These are phyloP conservation scores for Blastobotrys mokoenaii DNA, from an alignment of 805 yeast genomes.

Conservation along the genomic window DNA sequence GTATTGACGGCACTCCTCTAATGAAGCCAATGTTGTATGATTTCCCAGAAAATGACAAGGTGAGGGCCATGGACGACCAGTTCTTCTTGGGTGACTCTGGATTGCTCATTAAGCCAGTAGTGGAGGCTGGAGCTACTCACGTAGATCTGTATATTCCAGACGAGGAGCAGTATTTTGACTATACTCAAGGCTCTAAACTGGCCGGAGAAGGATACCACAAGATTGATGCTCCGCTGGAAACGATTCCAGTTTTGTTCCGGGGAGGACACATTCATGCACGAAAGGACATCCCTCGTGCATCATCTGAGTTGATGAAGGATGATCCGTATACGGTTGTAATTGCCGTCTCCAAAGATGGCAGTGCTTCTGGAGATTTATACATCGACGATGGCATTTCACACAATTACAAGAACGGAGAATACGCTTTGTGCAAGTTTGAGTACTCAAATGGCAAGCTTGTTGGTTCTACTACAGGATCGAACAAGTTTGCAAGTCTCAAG, in stretches of 20 bases:
- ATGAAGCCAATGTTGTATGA: constrained; percentile 31
- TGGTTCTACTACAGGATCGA: not conserved
- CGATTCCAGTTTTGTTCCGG: constrained; percentile 64
- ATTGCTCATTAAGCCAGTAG: constrained; percentile 75
- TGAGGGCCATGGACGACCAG: constrained; percentile 67
- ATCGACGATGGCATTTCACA: constrained; percentile 80
- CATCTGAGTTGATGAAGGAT: constrained; percentile 59
- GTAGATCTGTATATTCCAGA: constrained; percentile 40
- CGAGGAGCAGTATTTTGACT: constrained; percentile 32
- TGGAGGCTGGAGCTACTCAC: constrained; percentile 39
- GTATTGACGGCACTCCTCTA: constrained; percentile 56
- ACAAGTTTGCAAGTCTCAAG: not conserved
- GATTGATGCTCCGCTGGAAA: constrained; percentile 41
- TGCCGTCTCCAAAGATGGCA: constrained; percentile 41
- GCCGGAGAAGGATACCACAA: constrained; percentile 34
- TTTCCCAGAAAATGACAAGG: constrained; percentile 29
- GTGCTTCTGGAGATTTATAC: constrained; percentile 53
- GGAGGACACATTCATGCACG: constrained; percentile 73
- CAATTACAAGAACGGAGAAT: constrained; percentile 44
- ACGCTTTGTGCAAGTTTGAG: not conserved
- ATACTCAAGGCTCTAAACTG: constrained; percentile 16
- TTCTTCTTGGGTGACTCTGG: constrained; percentile 71
- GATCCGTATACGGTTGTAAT: constrained; percentile 76
- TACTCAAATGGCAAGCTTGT: not conserved
- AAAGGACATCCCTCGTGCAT: constrained; percentile 71